These are phyloP conservation scores for Scytalidium lignicola DNA, from an alignment of 2,329 filamentous ascomycete species.

Conservation along the genomic window DNA sequence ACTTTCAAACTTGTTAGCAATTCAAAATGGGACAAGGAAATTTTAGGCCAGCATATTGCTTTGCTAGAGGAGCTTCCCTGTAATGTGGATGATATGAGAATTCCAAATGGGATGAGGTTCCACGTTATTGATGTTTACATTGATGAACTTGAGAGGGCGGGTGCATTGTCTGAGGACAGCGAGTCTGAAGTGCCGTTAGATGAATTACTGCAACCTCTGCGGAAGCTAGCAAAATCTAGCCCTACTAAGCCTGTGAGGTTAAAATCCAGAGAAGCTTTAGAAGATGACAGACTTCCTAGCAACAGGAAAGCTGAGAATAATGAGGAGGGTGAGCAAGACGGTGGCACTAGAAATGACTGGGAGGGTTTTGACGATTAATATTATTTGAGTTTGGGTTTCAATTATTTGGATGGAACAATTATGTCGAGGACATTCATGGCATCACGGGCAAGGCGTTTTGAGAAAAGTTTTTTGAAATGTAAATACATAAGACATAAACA, in stretches of 20 bases:
- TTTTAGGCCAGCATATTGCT: conserved; percentile 37
- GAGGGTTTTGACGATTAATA: conserved; percentile 25
- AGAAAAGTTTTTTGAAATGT: not conserved
- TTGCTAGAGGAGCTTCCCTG: conserved; percentile 41
- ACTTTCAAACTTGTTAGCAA: conserved; percentile 48
- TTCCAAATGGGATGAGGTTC: conserved; percentile 79
- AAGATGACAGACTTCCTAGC: conserved; percentile 68
- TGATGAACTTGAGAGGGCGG: conserved; percentile 76
- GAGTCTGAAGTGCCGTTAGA: conserved; percentile 31
- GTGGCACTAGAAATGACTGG: conserved; percentile 27
- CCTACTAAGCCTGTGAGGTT: conserved; percentile 67
- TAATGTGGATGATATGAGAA: conserved; percentile 38
- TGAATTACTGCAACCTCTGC: conserved; percentile 37
- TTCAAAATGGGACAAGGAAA: conserved; percentile 30
- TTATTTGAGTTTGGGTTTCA: not conserved
- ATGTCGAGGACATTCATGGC: not conserved
- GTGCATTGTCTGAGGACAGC: conserved; percentile 39
- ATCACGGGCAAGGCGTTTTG: not conserved
- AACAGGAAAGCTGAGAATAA: conserved; percentile 39
- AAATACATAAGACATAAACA: not conserved
- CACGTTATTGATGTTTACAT: conserved; percentile 89
- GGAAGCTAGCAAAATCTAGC: conserved; percentile 41
- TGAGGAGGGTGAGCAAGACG: conserved; percentile 30
- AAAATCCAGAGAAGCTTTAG: conserved; percentile 64
- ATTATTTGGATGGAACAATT: not conserved